Base-by-base conservation (phyloP, 2,329 filamentous ascomycete species). In the Penicillium sp. region DNA sequence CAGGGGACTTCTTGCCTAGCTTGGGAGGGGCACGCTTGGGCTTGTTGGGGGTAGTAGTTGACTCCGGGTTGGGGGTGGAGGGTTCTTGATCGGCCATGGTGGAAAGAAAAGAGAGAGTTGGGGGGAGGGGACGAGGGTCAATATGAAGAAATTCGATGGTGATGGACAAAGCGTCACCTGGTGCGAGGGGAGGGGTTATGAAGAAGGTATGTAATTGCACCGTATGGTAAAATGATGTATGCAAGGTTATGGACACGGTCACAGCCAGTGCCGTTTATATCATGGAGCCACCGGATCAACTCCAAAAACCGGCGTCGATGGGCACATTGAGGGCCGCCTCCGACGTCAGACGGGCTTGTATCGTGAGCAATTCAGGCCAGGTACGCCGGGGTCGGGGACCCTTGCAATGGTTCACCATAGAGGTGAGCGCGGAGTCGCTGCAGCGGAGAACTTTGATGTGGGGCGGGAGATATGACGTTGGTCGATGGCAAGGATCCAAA, bases 11-110 rank as follows among this genome's bases (percentile, higher is more conserved):
- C 57, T 65, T 67, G 57, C 62, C 66, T 36, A 65, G 61, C 58
- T 68, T 69, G 23, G 65, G 67, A 53, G 64, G 66, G 24, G 59
- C 39, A 57, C 60, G 60, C 45, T 62, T 68, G 15, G 57, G 63
- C 58, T 65, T 68, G 51, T 54, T 61, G 39, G 59, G 59, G 31
- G 56, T 62, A 36, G 46, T 45, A 24, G 51, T 46, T 4, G 60
- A 52, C 23, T 62, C 55, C 21, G 60, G 57, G 18, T 56, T 64
- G 16, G 54, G 50, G 31, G 54, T 62, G 39, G 59, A 52, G 33
- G 58, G 48, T 50, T 65, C 59, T 38, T 66, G 65, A 57, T 69
- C 65, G 57, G 66, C 59, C 66, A 69, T 68, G 29, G 42, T 66
- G 62, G 42, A 58, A 64, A 55, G 54, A 61, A 53, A 58, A 57